Evolutionary conservation across 768 basidiomycete species (phyloP).

Genomic region (Suillus ampliporus): DNA sequence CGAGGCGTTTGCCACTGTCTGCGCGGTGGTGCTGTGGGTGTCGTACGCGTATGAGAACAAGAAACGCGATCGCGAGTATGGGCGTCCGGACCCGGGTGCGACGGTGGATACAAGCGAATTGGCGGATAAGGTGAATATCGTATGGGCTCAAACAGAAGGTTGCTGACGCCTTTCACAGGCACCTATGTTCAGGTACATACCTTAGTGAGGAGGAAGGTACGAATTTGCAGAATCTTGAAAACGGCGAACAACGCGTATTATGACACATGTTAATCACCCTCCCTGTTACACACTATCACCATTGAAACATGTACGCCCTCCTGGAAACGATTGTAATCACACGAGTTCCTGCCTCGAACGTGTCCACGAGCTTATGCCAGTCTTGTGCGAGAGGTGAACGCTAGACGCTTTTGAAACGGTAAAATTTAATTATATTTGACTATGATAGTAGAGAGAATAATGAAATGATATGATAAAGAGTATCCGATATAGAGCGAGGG

Average conservation of each 20-base stretch:
- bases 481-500: too few species aligned
- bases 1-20: constrained; percentile 59
- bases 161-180: constrained; percentile 10
- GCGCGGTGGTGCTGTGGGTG: constrained; percentile 56
- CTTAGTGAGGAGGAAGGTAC: constrained; percentile 1
- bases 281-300: background rate
- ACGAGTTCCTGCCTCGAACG: background rate
- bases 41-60: constrained; percentile 70
- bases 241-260: background rate
- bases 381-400: background rate
- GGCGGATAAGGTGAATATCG: constrained; percentile 64
- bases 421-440: background rate
- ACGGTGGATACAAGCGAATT: constrained; percentile 65
- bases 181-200: constrained; percentile 20
- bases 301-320: background rate
- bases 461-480: too few species aligned
- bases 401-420: background rate
- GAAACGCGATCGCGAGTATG: constrained; percentile 56
- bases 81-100: constrained; percentile 49
- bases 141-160: background rate
- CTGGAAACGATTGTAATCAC: background rate
- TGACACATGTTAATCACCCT: background rate
- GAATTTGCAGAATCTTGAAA: background rate
- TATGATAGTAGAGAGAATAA: too few species aligned
- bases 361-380: background rate